Base-by-base conservation (phyloP, 108 stramenopile species). In the Fistulifera pelliculosa region DNA sequence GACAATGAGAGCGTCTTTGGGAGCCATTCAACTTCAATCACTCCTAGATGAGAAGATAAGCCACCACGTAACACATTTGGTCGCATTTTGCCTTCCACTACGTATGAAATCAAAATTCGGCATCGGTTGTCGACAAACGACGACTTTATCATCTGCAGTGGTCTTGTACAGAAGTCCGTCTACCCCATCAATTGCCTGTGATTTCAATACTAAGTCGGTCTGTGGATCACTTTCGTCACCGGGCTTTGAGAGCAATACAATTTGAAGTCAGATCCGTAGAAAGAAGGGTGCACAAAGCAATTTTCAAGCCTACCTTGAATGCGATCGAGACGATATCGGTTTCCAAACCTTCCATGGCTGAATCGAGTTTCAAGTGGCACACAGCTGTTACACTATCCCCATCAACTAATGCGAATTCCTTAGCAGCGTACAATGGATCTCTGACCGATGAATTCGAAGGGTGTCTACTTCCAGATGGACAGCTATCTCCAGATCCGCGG, bases 11-110 rank as follows among this genome's bases (percentile, higher is more conserved):
- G 55, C 31, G 89, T 8, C 31, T 35, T 35, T 8, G 31, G 89
- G 12, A 56, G 50, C 89, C 89, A 90, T 11, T 62, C 52, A 10
- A 90, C 64, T 26, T 47, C 64, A n/a, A 90, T 39, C n/a, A 56
- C 56, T 7, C 88, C 88, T 0, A 86, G 56, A 41, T 70, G 54
- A 44, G 70, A 64, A 12, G 60, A 49, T 8, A 70, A 58, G 23
- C 60, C 27, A 50, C 54, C 64, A 25, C 60, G 63, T 2, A 42
- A 22, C 49, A 64, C 40, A 11, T 67, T 19, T 18, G 38, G 48
- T 19, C 69, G 65, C 64, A 70, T 42, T 16, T 62, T 16, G 0
- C 67, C 64, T 21, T 58, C 24, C 2, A 78, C 62, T 4, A 65
- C 66, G 61, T 75, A 84, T 23, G 70, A 66, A 24, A 83, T 41